Conservation (phyloP, 371 early-diverging fungal genomes). For the Sporodiniella umbellata region DNA sequence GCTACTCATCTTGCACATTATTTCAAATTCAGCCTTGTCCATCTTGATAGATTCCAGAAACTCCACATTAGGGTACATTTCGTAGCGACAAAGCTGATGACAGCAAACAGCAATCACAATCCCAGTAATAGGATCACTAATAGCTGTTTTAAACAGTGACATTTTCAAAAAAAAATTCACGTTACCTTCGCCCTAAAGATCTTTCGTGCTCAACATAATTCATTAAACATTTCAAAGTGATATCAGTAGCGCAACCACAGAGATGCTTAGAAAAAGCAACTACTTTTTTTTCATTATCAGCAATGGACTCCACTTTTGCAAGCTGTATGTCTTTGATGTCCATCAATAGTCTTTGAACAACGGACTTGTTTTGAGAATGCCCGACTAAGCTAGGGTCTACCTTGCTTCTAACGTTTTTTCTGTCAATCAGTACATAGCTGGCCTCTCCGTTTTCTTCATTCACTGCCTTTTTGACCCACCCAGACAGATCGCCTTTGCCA, state of each 20-base stretch:
- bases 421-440: constrained; percentile 72
- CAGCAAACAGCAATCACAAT: constrained; percentile 90
- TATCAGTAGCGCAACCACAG: constrained; percentile 92
- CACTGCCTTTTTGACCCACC: constrained; percentile 57
- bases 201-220: constrained; percentile 51
- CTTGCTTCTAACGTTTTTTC: constrained; percentile 75
- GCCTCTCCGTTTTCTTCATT: constrained; percentile 51
- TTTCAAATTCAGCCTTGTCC: constrained; percentile 51
- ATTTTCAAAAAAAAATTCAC: too few relatives aligned
- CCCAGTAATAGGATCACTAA: constrained; percentile 55
- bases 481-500: constrained; percentile 71
- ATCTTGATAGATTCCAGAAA: constrained; percentile 57
- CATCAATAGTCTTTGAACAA: constrained; percentile 64
- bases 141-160: background rate
- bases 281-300: constrained; percentile 40
- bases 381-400: constrained; percentile 46
- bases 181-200: constrained; percentile 27
- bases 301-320: constrained; percentile 38
- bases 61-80: constrained; percentile 67
- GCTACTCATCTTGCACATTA: constrained; percentile 64
- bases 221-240: constrained; percentile 74
- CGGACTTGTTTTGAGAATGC: constrained; percentile 25
- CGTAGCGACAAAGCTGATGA: constrained; percentile 82
- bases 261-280: constrained; percentile 86
- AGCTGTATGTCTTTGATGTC: constrained; percentile 85